Percentiles rank a stretch among this genome's conserved stretches.
These are phyloP conservation scores for Bonia amplexicaulis DNA, from an alignment of 176 grass and related monocot species.

Conservation along the genomic window DNA sequence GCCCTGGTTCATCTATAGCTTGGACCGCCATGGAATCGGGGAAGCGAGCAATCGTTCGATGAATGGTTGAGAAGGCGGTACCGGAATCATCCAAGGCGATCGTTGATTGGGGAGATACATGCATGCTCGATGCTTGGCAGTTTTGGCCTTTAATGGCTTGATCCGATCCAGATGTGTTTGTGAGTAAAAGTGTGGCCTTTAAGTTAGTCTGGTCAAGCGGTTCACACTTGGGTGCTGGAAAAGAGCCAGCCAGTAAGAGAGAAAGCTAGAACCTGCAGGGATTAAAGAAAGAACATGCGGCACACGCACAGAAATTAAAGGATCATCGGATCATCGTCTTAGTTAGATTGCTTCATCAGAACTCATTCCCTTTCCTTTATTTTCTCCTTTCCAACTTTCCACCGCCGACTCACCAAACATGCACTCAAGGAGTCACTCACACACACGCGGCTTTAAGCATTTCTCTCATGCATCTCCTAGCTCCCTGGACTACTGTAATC, in stretches of 20 bases:
- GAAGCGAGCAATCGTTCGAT: neutral
- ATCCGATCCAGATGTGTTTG: neutral
- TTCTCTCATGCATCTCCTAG: neutral
- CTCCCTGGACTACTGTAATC: neutral
- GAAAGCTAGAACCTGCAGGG: constrained; percentile 21
- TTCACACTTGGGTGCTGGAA: constrained; percentile 33
- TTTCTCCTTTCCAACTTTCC: constrained; percentile 66
- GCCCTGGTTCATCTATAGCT: neutral
- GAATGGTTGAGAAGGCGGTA: neutral
- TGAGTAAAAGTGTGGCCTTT: constrained; percentile 5
- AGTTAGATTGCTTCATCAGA: constrained; percentile 55
- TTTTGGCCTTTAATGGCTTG: neutral
- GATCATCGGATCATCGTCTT: constrained; percentile 27
- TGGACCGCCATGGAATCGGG: neutral
- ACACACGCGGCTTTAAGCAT: neutral
- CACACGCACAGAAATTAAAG: constrained; percentile 36
- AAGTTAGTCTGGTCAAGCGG: constrained; percentile 18
- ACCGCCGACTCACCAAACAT: constrained; percentile 40
- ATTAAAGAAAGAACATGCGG: constrained; percentile 42
- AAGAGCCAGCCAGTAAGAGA: constrained; percentile 1
- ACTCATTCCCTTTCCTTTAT: constrained; percentile 62
- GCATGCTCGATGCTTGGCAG: neutral
- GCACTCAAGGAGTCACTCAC: neutral
- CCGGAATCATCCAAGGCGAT: neutral
- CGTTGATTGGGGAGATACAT: neutral